A percentile compares a stretch with the other conserved stretches of the same genome.
phyloP scores from a whole-genome alignment of 2,329 filamentous ascomycete species.

The Bisporella sp. region DNA sequence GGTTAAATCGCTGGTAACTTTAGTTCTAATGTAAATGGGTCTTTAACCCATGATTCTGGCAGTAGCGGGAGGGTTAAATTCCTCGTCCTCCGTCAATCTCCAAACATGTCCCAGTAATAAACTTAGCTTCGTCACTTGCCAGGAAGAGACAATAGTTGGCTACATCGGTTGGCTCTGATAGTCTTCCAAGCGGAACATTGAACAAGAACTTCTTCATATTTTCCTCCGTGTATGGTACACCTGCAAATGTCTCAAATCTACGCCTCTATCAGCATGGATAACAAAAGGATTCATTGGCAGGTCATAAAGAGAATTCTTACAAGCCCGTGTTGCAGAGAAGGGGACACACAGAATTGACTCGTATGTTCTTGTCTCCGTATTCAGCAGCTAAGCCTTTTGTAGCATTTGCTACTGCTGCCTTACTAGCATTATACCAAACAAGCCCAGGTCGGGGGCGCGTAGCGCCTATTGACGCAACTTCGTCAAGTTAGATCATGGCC shows the following conservation, averaged over 20 bases:
- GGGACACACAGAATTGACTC: slow-evolving; percentile 66
- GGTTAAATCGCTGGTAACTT: too few species aligned
- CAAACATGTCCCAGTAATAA: slow-evolving; percentile 67
- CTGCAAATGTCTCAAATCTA: slow-evolving; percentile 40
- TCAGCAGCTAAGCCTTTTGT: slow-evolving; percentile 65
- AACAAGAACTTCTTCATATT: slow-evolving; percentile 49
- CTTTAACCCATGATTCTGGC: too few species aligned
- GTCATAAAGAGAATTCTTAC: too few species aligned
- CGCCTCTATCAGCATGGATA: not conserved
- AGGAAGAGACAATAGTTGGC: slow-evolving; percentile 65
- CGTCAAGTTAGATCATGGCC: not conserved
- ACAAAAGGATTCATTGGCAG: too few species aligned
- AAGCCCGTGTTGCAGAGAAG: slow-evolving; percentile 61
- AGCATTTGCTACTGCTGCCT: slow-evolving; percentile 43
- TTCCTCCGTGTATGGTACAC: slow-evolving; percentile 55
- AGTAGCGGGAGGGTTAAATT: slow-evolving; percentile 13
- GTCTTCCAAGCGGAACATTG: slow-evolving; percentile 46
- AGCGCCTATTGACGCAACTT: slow-evolving; percentile 54
- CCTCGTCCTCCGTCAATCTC: slow-evolving; percentile 52
- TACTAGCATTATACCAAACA: slow-evolving; percentile 46
- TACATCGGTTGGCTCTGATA: slow-evolving; percentile 55
- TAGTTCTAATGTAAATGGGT: too few species aligned
- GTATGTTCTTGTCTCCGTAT: slow-evolving; percentile 64
- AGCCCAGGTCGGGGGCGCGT: slow-evolving; percentile 53
- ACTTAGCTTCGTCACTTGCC: slow-evolving; percentile 63